These are phyloP conservation scores for Actinomortierella wolfii DNA, from an alignment of 371 early-diverging fungal genomes.

Conservation along the genomic window DNA sequence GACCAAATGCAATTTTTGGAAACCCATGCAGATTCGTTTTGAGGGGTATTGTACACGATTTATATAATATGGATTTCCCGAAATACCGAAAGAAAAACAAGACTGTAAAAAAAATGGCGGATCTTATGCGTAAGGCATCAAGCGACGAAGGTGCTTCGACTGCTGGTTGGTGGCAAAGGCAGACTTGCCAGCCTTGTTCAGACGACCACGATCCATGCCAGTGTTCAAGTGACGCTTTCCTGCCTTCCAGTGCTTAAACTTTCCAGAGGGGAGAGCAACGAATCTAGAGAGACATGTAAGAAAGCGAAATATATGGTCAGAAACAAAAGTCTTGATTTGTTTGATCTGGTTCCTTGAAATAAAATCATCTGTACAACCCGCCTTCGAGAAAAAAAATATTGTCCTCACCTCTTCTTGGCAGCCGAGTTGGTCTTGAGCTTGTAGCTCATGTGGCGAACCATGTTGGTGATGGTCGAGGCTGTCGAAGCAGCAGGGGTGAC, in stretches of 20 bases:
- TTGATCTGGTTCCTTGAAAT: too few species aligned
- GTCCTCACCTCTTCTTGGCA: conserved; percentile 47
- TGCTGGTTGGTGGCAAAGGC: conserved; percentile 40
- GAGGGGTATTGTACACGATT: too few species aligned
- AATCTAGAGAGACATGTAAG: conserved; percentile 20
- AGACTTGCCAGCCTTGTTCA: conserved; percentile 38
- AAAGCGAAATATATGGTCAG: conserved; percentile 1
- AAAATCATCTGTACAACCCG: background rate
- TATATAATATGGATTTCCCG: too few species aligned
- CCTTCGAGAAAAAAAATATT: background rate
- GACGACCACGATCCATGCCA: conserved; percentile 46
- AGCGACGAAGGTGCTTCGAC: conserved; percentile 40
- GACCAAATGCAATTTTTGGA: too few species aligned
- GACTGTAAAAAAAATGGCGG: too few species aligned
- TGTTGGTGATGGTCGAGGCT: conserved; percentile 36
- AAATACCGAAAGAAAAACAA: too few species aligned
- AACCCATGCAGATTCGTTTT: too few species aligned
- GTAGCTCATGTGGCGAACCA: conserved; percentile 45
- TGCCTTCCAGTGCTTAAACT: conserved; percentile 48
- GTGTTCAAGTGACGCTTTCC: conserved; percentile 51
- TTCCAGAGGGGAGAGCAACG: conserved; percentile 42
- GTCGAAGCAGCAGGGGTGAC: conserved; percentile 11
- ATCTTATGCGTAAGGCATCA: conserved; percentile 48
- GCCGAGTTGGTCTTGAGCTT: conserved; percentile 51
- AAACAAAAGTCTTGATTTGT: too few species aligned